Conservation (phyloP, 2,329 filamentous ascomycete genomes). For the Xylaria sp. region DNA sequence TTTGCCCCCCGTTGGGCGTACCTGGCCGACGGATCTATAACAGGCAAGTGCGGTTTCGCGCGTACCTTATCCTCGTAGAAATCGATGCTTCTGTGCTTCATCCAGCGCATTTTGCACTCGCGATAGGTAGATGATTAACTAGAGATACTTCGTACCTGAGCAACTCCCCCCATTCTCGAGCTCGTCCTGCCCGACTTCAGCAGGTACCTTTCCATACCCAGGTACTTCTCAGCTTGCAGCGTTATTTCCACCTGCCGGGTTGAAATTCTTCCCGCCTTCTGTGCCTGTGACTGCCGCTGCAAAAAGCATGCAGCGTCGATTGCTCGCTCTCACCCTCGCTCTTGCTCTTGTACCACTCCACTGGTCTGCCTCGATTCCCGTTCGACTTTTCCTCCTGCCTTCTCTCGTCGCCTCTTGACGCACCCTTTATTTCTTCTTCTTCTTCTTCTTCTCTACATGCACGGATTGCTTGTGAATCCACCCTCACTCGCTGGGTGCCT, state of each 20-base stretch:
- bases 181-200: neutral
- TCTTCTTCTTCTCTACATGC: no score
- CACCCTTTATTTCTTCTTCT: constrained; percentile 7
- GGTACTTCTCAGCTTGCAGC: neutral
- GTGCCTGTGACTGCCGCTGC: neutral
- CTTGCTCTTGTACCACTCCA: neutral
- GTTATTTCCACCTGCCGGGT: neutral
- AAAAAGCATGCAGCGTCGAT: neutral
- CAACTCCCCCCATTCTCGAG: neutral
- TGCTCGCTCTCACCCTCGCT: neutral
- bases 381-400: constrained; percentile 5
- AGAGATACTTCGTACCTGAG: neutral
- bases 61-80: neutral
- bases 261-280: neutral
- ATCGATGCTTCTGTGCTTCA: no score
- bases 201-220: neutral
- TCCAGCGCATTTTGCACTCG: neutral
- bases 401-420: constrained; percentile 3
- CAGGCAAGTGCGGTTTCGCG: neutral
- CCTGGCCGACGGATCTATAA: neutral
- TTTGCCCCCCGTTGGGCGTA: neutral
- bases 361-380: constrained; percentile 1
- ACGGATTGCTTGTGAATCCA: neutral
- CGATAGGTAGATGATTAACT: neutral
- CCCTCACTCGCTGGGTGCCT: constrained; percentile 4